Base-by-base conservation (phyloP, 2,329 filamentous ascomycete species). In the Exophiala alcalophila region DNA sequence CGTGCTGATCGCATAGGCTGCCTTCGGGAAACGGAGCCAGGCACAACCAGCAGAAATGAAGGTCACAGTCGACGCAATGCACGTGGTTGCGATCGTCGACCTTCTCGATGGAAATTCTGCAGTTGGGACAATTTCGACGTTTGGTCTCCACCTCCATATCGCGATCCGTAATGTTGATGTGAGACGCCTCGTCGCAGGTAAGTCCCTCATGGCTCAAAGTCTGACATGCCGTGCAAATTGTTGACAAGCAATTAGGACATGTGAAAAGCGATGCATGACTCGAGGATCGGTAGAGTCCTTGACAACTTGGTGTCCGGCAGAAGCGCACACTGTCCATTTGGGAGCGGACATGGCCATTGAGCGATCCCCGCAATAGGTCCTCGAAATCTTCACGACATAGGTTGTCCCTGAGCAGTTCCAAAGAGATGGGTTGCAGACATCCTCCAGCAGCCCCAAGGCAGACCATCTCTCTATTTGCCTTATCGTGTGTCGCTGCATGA, bases 41-140 rank as follows among this genome's bases (percentile, higher is more conserved):
- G 32, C 38, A 41, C 4, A 28, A 14, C 38, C 43, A 41, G 25
- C 43, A 47, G 10, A 47, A 7, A 21, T 37, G 30, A 9, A 20
- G 19, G 5, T 15, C 21, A 28, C 44, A 47, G 2, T 10, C 16
- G 40, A 80, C 83, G 61, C 88, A 94, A 15, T 79, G 87, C 78
- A 94, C 90, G 61, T 91, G 87, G 65, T 91, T 89, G 64, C 84
- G 88, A 31, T 86, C 87, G 61, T 90, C 84, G 54, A 82, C 83
- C 36, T 88, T 68, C 63, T 92, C 84, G 30, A 94, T 41, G 6
- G 30, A 11, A 3, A 23, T 29, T 1, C 20, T 30, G 12, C 43
- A 47, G 8, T 37, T 41, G n/a, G 37, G 37, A 23, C 37, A 41
- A n/a, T 27, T 10, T 32, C 20, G 27, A 47, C 33, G 8, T 39